Conservation (phyloP, 1,284 basidiomycete species). For the Trichosporon sp. region DNA sequence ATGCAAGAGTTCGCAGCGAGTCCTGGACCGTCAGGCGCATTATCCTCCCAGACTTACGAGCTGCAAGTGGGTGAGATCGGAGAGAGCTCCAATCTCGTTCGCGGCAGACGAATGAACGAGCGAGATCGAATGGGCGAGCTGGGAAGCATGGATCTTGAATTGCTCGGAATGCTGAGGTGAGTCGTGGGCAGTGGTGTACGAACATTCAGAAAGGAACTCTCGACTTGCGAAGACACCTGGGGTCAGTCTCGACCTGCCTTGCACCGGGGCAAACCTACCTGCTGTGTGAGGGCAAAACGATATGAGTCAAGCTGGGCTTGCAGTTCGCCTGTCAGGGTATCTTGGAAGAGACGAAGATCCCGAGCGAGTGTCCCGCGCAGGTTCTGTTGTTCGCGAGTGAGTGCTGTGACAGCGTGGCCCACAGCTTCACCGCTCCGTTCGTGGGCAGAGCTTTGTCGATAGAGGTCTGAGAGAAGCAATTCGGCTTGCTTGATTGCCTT, state of each 20-base stretch:
- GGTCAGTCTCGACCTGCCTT: background rate
- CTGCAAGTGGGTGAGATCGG: background rate
- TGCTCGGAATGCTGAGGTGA: background rate
- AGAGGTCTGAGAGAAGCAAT: background rate
- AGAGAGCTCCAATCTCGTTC: background rate
- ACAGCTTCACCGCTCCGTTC: background rate
- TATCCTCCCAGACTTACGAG: background rate
- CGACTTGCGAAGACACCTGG: background rate
- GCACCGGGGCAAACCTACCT: no score
- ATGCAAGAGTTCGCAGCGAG: background rate
- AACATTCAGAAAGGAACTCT: background rate
- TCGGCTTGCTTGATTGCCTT: background rate
- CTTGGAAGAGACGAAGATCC: background rate
- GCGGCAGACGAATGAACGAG: background rate
- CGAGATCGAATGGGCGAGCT: background rate
- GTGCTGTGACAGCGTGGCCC: background rate
- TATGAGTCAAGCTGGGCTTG: background rate
- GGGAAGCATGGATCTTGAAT: background rate
- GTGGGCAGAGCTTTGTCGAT: no score
- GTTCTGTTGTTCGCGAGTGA: background rate
- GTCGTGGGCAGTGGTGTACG: background rate
- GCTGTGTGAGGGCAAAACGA: background rate
- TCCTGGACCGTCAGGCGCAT: background rate
- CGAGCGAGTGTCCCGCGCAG: background rate
- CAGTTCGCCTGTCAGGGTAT: background rate